Evolutionary conservation across 2,329 filamentous ascomycete genomes (phyloP).

Genomic region (Aureobasidium musti): DNA sequence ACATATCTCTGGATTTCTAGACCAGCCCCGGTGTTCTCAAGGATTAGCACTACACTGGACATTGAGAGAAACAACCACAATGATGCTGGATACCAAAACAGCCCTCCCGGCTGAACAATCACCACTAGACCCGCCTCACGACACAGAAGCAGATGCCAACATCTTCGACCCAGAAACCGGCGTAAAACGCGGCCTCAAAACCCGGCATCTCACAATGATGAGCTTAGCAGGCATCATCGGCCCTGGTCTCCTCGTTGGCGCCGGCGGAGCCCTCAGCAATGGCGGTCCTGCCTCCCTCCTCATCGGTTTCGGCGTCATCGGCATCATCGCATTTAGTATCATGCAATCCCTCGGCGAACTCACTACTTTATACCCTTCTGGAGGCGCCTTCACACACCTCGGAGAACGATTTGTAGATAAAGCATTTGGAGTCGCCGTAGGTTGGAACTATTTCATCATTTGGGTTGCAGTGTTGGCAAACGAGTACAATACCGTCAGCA

Average conservation of each 20-base stretch:
- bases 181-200: constrained; percentile 69
- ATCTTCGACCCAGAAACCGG: constrained; percentile 61
- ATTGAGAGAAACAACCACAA: not conserved
- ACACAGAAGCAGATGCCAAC: constrained; percentile 20
- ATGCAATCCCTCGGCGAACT: constrained; percentile 76
- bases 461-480: constrained; percentile 67
- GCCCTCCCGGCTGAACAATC: not conserved
- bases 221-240: constrained; percentile 59
- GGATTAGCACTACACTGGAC: no score
- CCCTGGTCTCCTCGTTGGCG: constrained; percentile 70
- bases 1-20: not conserved
- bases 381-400: constrained; percentile 70
- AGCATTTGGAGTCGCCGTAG: constrained; percentile 67
- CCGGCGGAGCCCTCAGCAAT: constrained; percentile 66
- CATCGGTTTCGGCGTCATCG: constrained; percentile 72
- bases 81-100: not conserved
- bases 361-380: constrained; percentile 70
- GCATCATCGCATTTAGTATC: constrained; percentile 65
- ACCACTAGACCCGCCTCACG: not conserved
- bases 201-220: constrained; percentile 64
- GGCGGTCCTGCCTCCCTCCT: constrained; percentile 71
- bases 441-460: constrained; percentile 72
- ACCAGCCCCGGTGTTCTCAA: not conserved
- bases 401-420: constrained; percentile 71
- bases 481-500: constrained; percentile 70